Conservation (phyloP, 257 asterid species). For the Solanum arcanum region DNA sequence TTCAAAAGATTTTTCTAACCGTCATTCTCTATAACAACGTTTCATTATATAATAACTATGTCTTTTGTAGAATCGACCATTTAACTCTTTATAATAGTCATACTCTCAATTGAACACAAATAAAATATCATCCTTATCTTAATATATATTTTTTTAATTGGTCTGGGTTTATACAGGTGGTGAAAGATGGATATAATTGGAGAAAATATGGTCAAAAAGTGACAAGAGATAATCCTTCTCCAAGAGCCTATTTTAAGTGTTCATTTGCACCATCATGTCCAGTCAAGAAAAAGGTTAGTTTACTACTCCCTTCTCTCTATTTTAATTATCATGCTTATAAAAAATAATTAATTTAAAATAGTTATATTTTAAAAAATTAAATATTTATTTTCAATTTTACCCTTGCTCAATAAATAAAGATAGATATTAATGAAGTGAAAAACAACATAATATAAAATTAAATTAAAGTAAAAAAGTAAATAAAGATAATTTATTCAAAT, state of each 20-base stretch:
- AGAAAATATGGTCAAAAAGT: slow-evolving; percentile 81
- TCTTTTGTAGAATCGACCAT: not conserved
- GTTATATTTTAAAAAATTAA: not conserved
- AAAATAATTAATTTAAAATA: not conserved
- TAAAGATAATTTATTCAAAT: no score
- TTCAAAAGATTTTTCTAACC: not conserved
- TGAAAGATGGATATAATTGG: slow-evolving; percentile 81
- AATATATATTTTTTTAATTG: not conserved
- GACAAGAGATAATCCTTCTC: slow-evolving; percentile 75
- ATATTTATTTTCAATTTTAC: not conserved
- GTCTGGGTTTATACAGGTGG: slow-evolving; percentile 19
- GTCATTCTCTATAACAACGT: not conserved
- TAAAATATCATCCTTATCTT: not conserved
- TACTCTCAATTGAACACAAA: not conserved
- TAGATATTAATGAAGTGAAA: not conserved
- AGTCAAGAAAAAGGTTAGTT: slow-evolving; percentile 68
- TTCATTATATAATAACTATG: no score
- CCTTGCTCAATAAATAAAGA: not conserved
- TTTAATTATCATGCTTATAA: not conserved
- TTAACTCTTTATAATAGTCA: not conserved
- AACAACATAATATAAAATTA: not conserved
- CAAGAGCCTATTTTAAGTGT: slow-evolving; percentile 81
- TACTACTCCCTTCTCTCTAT: accelerated
- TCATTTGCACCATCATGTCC: slow-evolving; percentile 65
- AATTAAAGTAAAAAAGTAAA: no score